Base-by-base conservation (phyloP, 805 yeast species). In the Torulaspora microellipsoides region DNA sequence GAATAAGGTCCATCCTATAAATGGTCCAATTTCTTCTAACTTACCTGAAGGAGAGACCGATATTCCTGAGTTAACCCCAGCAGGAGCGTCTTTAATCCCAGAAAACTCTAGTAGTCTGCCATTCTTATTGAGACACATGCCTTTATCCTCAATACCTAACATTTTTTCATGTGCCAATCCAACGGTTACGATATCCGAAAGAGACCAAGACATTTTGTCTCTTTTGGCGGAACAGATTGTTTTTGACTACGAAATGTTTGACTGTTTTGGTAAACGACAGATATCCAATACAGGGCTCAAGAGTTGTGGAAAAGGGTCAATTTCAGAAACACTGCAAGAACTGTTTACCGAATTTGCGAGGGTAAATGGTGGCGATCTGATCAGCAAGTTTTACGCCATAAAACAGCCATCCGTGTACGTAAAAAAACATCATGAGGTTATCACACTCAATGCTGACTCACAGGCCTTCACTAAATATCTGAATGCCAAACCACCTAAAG, bases 121-220 rank as follows among this genome's bases (percentile, higher is more conserved):
- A 1, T 78, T 85, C 62, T 69, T 85, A 9, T 61, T 85, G 23
- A 66, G 90, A 46, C 77, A 81, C 33, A 75, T 83, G 46, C 81
- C 86, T 14, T 68, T 81, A 0, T 68, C 73, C 34, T 74, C 85
- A 0, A 78, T 85, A 9, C 91, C 95, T 0, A 67, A 70, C 12
- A 53, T 59, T 11, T 79, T 80, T 48, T 62, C 54, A 7, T 40
- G 38, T 17, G 38, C 52, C 3, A 60, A 56, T 34, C 62, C 65
- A 3, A 33, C 42, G 2, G 48, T 60, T 4, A 45, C 48, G 2
- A 34, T 55, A 2, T 45, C 42, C 8, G 40, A 38, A 7, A 46
- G 40, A 8, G 40, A 55, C 10, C 54, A 53, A 34, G 43, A 51
- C 36, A 47, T 60, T 9, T 68, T 63, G 20, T 52, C 57, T 36